phyloP scores from a whole-genome alignment of 441 rosid genomes.

The Adansonia rubrostipa region DNA sequence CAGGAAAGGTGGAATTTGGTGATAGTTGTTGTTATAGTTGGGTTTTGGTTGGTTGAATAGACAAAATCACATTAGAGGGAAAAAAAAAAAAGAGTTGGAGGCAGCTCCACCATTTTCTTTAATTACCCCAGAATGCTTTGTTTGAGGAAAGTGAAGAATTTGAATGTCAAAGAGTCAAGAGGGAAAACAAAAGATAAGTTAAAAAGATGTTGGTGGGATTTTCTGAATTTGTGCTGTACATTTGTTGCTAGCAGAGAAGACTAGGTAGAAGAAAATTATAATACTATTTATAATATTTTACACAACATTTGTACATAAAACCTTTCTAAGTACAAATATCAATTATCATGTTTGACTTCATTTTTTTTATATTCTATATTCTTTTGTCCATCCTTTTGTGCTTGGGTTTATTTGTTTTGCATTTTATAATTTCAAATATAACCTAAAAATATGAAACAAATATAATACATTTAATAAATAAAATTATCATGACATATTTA shows the following conservation, averaged over 20 bases:
- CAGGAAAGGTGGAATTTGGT: constrained; percentile 40
- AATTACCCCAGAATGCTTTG: constrained; percentile 13
- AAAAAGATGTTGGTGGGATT: constrained; percentile 15
- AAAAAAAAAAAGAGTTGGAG: neutral
- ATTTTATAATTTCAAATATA: neutral
- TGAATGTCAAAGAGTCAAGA: neutral
- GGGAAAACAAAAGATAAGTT: constrained; percentile 7
- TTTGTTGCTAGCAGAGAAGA: constrained; percentile 26
- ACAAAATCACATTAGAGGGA: constrained; percentile 8
- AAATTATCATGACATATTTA: too few relatives aligned
- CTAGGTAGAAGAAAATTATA: constrained; percentile 32
- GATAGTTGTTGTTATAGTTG: constrained; percentile 37
- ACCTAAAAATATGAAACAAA: neutral
- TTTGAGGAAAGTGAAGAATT: constrained; percentile 26
- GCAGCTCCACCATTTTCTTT: constrained; percentile 28
- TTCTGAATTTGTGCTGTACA: constrained; percentile 20
- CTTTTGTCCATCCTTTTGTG: neutral
- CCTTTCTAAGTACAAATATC: constrained; percentile 30
- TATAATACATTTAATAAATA: neutral
- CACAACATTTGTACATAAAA: too few relatives aligned
- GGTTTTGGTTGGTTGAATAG: constrained; percentile 46
- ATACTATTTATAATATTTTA: too few relatives aligned
- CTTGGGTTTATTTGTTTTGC: neutral
- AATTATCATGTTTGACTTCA: constrained; percentile 49
- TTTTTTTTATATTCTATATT: constrained; percentile 13